Evolutionary conservation across 305 asterid species (phyloP), one percentile per base, ranked within the genome.

Genomic region (Solanum hybrid): DNA sequence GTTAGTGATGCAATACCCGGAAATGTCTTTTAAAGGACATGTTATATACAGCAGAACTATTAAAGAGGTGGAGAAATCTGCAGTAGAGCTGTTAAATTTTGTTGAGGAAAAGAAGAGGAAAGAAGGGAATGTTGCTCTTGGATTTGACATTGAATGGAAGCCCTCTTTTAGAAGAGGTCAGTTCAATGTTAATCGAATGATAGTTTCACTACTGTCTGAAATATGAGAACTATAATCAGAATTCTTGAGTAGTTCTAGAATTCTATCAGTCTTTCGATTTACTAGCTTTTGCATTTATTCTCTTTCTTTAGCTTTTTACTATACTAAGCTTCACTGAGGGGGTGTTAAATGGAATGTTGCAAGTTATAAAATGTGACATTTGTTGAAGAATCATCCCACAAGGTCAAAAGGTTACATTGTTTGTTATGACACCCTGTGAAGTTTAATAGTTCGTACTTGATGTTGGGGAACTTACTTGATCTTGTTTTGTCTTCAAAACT

Each of bases 91-190:
- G 92, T 92, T 96, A 75, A 92, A 92, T 42, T 95, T 97, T 91
- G 94, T 94, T 74, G 96, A 95, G 93, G 93, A 93, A 73, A 94
- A 93, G 93, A 96, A 88, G 92, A 94, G 93, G 69, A 88, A 90
- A 37, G 97, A 93, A 67, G 95, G 93, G 36, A 90, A 90, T 35
- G 95, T 95, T 91, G 90, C 95, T 88, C 98, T 97, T 89, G 99
- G 99, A 90, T 95, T 96, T 93, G 99, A 97, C 90, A 94, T 97
- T 40, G 99, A 97, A 93, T 97, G 99, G 99, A 96, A 90, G 91
- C 99, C 99, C 90, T 89, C 94, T 84, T 96, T 97, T 89, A 94
- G 87, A 91, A 94, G 93, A 94, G 99, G 99, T 97, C 87, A 42
- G 78, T 28, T 33, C 88, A 85, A 31, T 57, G 76, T 22, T 29